These are phyloP conservation scores for Croton laevigatus DNA, from an alignment of 441 rosid species.

Conservation along the genomic window DNA sequence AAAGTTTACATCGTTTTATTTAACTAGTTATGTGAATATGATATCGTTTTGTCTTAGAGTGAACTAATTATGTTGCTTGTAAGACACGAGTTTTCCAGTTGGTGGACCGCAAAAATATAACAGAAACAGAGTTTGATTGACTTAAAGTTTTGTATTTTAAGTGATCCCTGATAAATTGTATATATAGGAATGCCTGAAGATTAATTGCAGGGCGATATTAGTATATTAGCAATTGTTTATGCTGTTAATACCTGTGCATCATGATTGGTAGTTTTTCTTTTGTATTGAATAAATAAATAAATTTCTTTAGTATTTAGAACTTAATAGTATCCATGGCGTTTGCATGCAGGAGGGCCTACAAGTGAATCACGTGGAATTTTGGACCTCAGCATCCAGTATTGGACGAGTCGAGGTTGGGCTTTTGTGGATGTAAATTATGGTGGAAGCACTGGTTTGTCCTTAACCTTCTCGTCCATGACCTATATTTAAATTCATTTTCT, in stretches of 20 bases:
- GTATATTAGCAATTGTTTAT: neutral
- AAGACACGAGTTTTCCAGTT: neutral
- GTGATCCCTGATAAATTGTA: neutral
- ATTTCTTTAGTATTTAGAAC: neutral
- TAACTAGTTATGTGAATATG: neutral
- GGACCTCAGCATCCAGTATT: slow-evolving; percentile 73
- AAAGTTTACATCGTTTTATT: neutral
- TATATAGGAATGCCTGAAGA: neutral
- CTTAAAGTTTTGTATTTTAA: neutral
- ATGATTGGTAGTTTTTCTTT: neutral
- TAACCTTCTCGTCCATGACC: neutral
- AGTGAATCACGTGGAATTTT: slow-evolving; percentile 65
- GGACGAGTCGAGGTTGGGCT: slow-evolving; percentile 99
- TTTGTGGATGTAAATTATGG: slow-evolving; percentile 90
- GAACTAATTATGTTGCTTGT: neutral
- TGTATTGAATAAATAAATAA: slow-evolving; percentile 1
- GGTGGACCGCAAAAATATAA: neutral
- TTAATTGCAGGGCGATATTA: neutral
- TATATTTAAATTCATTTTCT: neutral
- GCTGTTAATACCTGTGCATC: neutral
- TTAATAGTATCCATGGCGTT: neutral
- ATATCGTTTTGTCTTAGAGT: neutral
- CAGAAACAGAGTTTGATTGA: neutral
- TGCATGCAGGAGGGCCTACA: slow-evolving; percentile 76
- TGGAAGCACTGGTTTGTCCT: slow-evolving; percentile 91